Percentiles rank a stretch among this genome's conserved stretches.
Evolutionary conservation across 495 filamentous ascomycete species (phyloP).

Genomic region (Daldinia grandis): DNA sequence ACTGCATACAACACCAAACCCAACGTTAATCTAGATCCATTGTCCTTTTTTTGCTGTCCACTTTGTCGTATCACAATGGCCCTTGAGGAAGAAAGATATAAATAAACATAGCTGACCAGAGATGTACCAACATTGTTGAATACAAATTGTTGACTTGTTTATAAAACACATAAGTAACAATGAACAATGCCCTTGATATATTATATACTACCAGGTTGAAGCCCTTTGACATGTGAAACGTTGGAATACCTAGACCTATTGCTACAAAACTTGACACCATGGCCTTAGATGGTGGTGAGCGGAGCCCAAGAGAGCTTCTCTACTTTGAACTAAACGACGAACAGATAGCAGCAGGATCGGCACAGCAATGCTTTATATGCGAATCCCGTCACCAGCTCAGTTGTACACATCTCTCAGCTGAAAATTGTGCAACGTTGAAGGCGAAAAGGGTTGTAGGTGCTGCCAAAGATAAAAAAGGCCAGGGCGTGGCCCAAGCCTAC

Average conservation of each 20-base stretch:
- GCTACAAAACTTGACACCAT: neutral
- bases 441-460: neutral
- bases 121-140: neutral
- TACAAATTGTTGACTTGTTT: too few relatives aligned
- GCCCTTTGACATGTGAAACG: neutral
- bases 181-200: neutral
- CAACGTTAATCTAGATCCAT: neutral
- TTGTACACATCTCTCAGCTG: slow-evolving; percentile 23
- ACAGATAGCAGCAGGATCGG: neutral
- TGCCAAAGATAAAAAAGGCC: neutral
- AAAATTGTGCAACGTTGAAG: slow-evolving; percentile 16
- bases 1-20: neutral
- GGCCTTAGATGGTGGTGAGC: neutral
- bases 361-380: neutral
- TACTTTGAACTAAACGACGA: slow-evolving; percentile 2
- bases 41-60: neutral
- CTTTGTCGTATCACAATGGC: neutral
- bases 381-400: neutral
- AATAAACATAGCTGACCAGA: neutral
- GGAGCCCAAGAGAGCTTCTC: neutral
- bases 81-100: neutral
- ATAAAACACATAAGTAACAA: neutral
- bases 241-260: neutral
- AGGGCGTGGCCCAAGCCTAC: neutral
- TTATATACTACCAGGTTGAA: neutral